Evolutionary conservation across 2,329 filamentous ascomycete species (phyloP), one percentile per base, ranked within the genome.

Genomic region (Calonectria naviculata): DNA sequence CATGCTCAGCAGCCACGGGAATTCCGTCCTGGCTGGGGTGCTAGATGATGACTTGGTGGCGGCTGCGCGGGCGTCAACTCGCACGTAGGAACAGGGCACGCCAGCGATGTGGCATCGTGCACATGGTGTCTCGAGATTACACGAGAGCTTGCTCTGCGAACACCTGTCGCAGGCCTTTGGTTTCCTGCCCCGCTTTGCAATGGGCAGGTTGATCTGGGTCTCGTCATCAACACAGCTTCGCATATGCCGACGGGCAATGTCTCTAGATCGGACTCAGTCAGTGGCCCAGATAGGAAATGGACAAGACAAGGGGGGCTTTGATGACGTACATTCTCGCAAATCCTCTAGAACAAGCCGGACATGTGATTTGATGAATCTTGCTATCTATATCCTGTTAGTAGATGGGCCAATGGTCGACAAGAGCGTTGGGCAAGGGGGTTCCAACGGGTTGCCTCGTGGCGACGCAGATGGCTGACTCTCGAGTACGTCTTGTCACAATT

Each of bases 391-490:
- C n/a, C 26, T 12, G 34, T 71, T 47, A 71, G 65, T 36, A 19
- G 58, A 5, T 31, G 17, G 21, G 17, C 41, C 60, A 63, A 63
- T 68, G 29, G 42, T 19, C 24, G 38, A 38, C 41, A 38, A 21
- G 4, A n/a, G 31, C 19, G 17, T 9, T 17, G 28, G n/a, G 26
- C 12, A 13, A 8, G 56, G 41, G 54, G 49, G 36, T 4, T 9
- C 61, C n/a, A 36, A 72, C 70, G 70, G n/a, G 67, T 58, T 13
- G 66, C 58, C 58, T 69, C 70, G 52, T 72, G 70, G 31, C 70
- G 70, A 1, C 70, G 60, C 12, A 72, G n/a, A 29, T 72, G 70
- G 29, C 66, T 69, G 12, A 38, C n/a, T 19, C 70, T 69, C 9
- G 66, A 66, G 31, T 72, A 72, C 19, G 42, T 72, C 62, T 72